A percentile compares a stretch with the other conserved stretches of the same genome.
Evolutionary conservation across 257 asterid genomes (phyloP).

Genomic region (Linaria vulgaris): DNA sequence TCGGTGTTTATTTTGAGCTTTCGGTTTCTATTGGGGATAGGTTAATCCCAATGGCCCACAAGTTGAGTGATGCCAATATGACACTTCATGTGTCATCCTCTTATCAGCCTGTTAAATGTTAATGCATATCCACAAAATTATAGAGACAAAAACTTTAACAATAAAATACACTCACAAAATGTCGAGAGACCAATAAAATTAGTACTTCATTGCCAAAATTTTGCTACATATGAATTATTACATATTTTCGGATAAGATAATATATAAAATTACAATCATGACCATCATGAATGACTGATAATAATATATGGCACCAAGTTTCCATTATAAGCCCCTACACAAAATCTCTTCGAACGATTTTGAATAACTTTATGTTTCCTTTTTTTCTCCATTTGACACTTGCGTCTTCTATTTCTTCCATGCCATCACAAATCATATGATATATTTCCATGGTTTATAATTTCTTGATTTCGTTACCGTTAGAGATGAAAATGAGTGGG

Average conservation of each 20-base stretch:
- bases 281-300: no score
- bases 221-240: no score
- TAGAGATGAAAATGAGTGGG: not conserved
- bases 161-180: not conserved
- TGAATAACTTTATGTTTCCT: no score
- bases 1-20: constrained; percentile 19
- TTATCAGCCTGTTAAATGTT: constrained; percentile 27
- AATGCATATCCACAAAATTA: not conserved
- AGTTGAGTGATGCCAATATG: constrained; percentile 18
- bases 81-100: constrained; percentile 24
- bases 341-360: no score
- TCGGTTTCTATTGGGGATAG: constrained; percentile 13
- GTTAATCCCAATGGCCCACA: constrained; percentile 32
- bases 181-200: not conserved
- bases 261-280: no score
- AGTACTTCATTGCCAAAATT: no score
- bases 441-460: not conserved
- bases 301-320: no score
- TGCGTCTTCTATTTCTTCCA: no score
- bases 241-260: no score
- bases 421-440: no score
- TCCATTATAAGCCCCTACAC: no score
- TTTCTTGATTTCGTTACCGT: not conserved
- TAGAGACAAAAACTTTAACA: not conserved
- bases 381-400: no score